A percentile compares a stretch with the other conserved stretches of the same genome.
phyloP scores from a whole-genome alignment of 352 stramenopile genomes.

The Thraustochytrium striatum region DNA sequence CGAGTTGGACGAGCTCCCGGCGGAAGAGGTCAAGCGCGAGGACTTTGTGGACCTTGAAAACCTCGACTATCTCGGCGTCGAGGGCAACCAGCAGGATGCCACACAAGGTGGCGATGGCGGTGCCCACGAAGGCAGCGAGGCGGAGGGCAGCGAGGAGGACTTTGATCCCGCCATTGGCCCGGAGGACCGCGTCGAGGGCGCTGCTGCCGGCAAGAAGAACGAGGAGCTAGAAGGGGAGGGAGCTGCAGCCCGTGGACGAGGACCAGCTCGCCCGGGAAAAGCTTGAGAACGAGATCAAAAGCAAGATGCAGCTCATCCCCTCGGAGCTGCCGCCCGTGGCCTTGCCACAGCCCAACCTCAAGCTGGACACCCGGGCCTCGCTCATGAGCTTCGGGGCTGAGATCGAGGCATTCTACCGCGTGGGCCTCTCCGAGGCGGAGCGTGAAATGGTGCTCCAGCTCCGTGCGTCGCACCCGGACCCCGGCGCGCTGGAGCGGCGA shows the following conservation, averaged over 20 bases:
- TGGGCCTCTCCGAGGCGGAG: conserved; percentile 66
- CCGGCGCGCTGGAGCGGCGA: conserved; percentile 56
- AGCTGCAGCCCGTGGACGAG: not conserved
- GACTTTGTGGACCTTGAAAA: conserved; percentile 17
- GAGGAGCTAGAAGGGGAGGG: not conserved
- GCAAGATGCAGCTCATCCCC: conserved; percentile 48
- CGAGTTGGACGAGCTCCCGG: conserved; percentile 4
- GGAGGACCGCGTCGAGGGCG: not conserved
- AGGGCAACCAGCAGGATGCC: not conserved
- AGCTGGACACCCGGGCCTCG: not conserved
- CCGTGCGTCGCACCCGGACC: conserved; percentile 61
- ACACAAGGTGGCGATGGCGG: not conserved
- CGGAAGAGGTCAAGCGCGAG: not conserved
- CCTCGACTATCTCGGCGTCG: conserved; percentile 5
- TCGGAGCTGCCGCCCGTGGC: conserved; percentile 10
- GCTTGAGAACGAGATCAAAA: not conserved
- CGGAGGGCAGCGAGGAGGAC: not conserved
- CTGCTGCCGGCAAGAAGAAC: not conserved
- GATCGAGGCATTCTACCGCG: conserved; percentile 62
- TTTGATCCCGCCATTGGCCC: not conserved
- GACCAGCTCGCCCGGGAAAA: not conserved
- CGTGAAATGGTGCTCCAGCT: conserved; percentile 60
- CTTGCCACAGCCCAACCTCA: not conserved
- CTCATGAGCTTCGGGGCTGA: conserved; percentile 5
- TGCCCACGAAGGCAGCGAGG: not conserved